Base-by-base conservation (phyloP, 345 rosid genomes). In the Melaleuca quinquenervia region DNA sequence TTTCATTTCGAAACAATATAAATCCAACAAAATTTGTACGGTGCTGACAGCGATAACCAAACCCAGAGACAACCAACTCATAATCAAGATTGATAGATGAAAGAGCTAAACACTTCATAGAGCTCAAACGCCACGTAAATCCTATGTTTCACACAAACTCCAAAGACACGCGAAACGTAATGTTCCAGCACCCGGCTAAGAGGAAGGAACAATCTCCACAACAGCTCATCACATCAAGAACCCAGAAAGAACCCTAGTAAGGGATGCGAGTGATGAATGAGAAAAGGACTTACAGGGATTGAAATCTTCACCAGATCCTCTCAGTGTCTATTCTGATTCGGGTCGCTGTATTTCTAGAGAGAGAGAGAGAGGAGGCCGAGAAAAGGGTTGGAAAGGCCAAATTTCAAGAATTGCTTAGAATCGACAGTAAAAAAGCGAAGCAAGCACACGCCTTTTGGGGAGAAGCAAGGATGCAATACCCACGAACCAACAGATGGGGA, bases 271-370 rank as follows among this genome's bases (percentile, higher is more conserved):
- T 50, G 22, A 78, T 29, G 27, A 52, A 75, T 16, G 27, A 54
- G 78, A 85, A 36, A 27, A 74, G 84, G 75, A 48, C 82, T 88
- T 86, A 93, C 93, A 86, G 86, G 84, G 85, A 55, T 87, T 82
- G 85, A 88, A 84, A 87, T 70, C 48, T 52, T 52, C 87, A 60
- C 83, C 51, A 70, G 87, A 85, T 56, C 85, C 84, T 60, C 51
- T 75, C 84, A 54, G 89, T 84, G 53, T 70, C 78, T 74, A 74
- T 50, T 85, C 86, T 44, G 58, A 60, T 32, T 84, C 32, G 86
- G 76, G 85, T 15, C 64, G 50, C 60, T 27, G 87, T 54, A 82
- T 29, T 26, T 36, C 53, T 12, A 1, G 27, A 41, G 70, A 83
- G 86, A 70, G 76, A 64, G 86, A 24, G 41, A 44, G 41, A 84